Evolutionary conservation across 2,329 filamentous ascomycete genomes (phyloP), one percentile per base, ranked within the genome.

Genomic region (Colletotrichum lentis): DNA sequence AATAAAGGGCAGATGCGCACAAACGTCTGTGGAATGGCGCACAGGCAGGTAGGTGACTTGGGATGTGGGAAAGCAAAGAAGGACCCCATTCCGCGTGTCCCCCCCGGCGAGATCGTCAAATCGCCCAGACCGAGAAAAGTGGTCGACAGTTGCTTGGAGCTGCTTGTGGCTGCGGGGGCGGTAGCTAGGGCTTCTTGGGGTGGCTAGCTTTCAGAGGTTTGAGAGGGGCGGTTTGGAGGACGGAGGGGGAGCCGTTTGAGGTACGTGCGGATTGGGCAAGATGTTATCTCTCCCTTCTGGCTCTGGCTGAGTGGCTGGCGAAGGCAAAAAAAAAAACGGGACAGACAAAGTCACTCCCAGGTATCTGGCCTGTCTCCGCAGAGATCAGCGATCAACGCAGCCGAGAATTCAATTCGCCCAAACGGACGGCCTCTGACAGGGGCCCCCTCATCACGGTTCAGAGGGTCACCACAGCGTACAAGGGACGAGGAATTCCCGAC

Each of bases 351-450:
- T 50, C 54, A 4, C 50, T 62, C 59, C 12, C 37, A 57, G 39
- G 60, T 63, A 37, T 10, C 44, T 65, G 27, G 37, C 58, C 35
- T 24, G 53, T 64, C n/a, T 59, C 47, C 56, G 44, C 44, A 52
- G 31, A 55, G 65, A 68, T 65, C 62, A 60, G 50, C 61, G 61
- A 68, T 65, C 62, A 55, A 44, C 62, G 35, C 43, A 61, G 62
- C 37, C 55, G 41, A 39, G 66, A 69, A 61, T 63, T 66, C 62
- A 66, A 69, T 69, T 57, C 62, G 62, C 44, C 62, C 59, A 58
- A 39, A 47, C 52, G 53, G 31, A 44, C 55, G 18, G 12, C 35
- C 27, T 44, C 50, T 46, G 66, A 61, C 56, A 66, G 56, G 62
- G 60, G 27, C 44, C 43, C 55, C 65, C 54, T 54, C 56, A 41